Evolutionary conservation across 805 yeast genomes (phyloP).

Genomic region (Monosporozyma unispora): DNA sequence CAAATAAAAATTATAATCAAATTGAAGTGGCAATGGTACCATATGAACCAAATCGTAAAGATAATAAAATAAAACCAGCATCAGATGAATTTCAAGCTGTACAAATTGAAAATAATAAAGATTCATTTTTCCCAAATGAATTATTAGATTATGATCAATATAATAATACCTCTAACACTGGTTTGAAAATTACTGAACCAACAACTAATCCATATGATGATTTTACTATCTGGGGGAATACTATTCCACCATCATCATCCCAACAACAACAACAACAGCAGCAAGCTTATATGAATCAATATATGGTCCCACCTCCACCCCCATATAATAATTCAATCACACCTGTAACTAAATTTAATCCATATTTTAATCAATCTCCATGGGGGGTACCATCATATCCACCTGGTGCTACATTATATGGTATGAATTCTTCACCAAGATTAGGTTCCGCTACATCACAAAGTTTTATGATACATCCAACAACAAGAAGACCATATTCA

Average conservation of each 20-base stretch:
- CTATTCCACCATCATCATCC: background rate
- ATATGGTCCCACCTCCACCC: background rate
- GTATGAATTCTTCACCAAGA: background rate
- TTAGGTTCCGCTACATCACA: conserved; percentile 1
- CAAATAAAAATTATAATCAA: background rate
- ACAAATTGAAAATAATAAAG: background rate
- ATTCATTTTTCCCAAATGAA: background rate
- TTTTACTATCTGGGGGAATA: background rate
- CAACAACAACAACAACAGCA: background rate
- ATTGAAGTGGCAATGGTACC: background rate
- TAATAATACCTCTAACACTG: background rate
- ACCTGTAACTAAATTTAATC: conserved; percentile 2
- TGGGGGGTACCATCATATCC: conserved; percentile 1
- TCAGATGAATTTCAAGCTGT: background rate
- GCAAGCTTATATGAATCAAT: background rate
- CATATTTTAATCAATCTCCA: conserved; percentile 1
- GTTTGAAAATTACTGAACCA: background rate
- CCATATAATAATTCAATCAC: background rate
- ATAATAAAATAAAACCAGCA: background rate
- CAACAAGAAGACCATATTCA: conserved; percentile 1
- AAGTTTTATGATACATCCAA: background rate
- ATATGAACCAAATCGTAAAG: background rate
- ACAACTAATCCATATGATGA: background rate
- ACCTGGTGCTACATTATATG: background rate
- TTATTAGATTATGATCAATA: background rate